Percentiles rank a stretch among this genome's conserved stretches.
phyloP scores from a whole-genome alignment of 1,139 yeast genomes.

The Lodderomyces pseudojiufengensis region DNA sequence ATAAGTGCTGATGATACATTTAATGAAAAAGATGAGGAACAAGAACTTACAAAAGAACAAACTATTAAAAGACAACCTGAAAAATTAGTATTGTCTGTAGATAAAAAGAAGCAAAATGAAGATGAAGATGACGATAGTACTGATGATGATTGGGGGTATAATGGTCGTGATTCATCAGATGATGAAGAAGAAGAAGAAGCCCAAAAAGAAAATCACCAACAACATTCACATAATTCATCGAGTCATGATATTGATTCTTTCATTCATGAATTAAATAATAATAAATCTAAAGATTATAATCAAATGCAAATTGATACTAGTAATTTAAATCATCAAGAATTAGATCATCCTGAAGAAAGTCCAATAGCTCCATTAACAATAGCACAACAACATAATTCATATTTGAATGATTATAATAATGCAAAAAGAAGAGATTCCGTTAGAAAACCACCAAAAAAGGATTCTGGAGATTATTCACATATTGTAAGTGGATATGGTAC shows the following conservation, averaged over 20 bases:
- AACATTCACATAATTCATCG: no score
- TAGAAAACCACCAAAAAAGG: slow-evolving; percentile 27
- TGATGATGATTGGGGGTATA: slow-evolving; percentile 24
- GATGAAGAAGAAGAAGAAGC: slow-evolving; percentile 3
- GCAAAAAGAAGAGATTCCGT: slow-evolving; percentile 33
- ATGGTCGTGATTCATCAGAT: slow-evolving; percentile 20
- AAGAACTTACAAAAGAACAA: neutral
- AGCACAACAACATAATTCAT: slow-evolving; percentile 24
- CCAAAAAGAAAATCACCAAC: neutral
- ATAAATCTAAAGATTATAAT: slow-evolving; percentile 17
- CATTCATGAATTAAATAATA: slow-evolving; percentile 28
- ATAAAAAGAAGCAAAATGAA: slow-evolving; percentile 5
- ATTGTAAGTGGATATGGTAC: slow-evolving; percentile 17
- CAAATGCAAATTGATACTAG: slow-evolving; percentile 4
- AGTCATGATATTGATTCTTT: slow-evolving; percentile 27
- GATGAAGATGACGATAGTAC: slow-evolving; percentile 8
- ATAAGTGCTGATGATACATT: slow-evolving; percentile 1
- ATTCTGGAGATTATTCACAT: slow-evolving; percentile 9
- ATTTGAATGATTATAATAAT: slow-evolving; percentile 20
- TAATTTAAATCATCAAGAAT: slow-evolving; percentile 10
- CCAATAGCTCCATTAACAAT: slow-evolving; percentile 28
- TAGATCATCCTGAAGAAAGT: slow-evolving; percentile 5
- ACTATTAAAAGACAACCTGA: slow-evolving; percentile 1
- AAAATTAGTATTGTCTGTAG: slow-evolving; percentile 12
- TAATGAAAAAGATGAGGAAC: slow-evolving; percentile 1